Conservation (phyloP, 1,139 yeast genomes). For the Pichia sp. region DNA sequence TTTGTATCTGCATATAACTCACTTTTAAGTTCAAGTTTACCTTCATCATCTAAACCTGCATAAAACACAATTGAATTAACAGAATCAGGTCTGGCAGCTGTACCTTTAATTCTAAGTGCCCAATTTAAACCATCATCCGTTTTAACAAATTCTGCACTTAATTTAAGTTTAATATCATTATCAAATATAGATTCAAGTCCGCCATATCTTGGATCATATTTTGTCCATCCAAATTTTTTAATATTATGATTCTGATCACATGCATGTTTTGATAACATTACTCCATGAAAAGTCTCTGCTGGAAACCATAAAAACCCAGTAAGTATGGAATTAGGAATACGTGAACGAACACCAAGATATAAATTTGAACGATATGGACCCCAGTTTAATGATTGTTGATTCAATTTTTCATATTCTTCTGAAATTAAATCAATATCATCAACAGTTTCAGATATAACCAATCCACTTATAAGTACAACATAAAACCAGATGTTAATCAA, state of each 20-base stretch:
- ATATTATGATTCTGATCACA: constrained; percentile 73
- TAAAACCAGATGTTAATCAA: not conserved
- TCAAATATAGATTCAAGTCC: constrained; percentile 78
- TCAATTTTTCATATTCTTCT: constrained; percentile 27
- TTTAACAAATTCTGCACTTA: constrained; percentile 74
- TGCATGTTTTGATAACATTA: constrained; percentile 65
- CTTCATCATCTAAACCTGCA: constrained; percentile 62
- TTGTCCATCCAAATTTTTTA: constrained; percentile 77
- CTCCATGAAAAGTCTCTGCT: constrained; percentile 51
- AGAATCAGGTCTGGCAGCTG: constrained; percentile 45
- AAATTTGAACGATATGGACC: constrained; percentile 89
- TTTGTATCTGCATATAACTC: constrained; percentile 22
- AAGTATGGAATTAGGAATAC: constrained; percentile 67
- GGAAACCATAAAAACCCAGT: constrained; percentile 91
- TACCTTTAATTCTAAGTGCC: constrained; percentile 66
- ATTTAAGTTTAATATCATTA: constrained; percentile 51
- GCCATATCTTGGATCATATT: constrained; percentile 81
- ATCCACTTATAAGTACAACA: not conserved
- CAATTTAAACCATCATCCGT: constrained; percentile 61
- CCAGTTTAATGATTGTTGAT: constrained; percentile 59
- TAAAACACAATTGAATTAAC: constrained; percentile 71
- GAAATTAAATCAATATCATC: constrained; percentile 6
- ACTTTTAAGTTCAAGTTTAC: constrained; percentile 25
- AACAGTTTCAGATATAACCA: not conserved
- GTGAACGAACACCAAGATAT: constrained; percentile 80